Evolutionary conservation across 2,329 filamentous ascomycete species (phyloP), one percentile per base, ranked within the genome.

Genomic region (Dactylellina cionopaga): DNA sequence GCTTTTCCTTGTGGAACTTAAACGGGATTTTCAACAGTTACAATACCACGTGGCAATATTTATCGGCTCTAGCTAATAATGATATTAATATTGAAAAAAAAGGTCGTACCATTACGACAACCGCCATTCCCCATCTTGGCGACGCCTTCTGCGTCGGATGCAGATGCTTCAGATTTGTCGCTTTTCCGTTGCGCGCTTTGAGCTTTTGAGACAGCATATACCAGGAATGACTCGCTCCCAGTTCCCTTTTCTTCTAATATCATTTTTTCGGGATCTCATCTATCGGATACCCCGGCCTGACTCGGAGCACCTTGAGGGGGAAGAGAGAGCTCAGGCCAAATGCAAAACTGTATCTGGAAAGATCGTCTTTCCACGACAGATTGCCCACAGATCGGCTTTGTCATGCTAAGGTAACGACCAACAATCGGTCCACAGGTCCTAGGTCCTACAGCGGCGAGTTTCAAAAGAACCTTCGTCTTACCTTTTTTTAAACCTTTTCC

Each of bases 31-130:
- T 41, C n/a, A 31, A 31, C 49, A 62, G 47, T 44, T 60, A 41
- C 55, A 62, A 43, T 52, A 63, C 65, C 65, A 70, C 65, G 65
- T 70, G 65, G 65, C 65, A 60, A 56, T 55, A 63, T 39, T 62
- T 52, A 59, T 35, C 49, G 11, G 24, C 31, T 29, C 29, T 25
- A n/a, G n/a, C n/a, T n/a, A n/a, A n/a, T n/a, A n/a, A n/a, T n/a
- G n/a, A n/a, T n/a, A n/a, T n/a, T n/a, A 47, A 27, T 65, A 55
- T 56, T n/a, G 44, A 43, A 60, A 46, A 5, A 54, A 54, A 17
- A 6, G 43, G 35, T 62, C 22, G 43, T 10, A 27, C 46, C 46
- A 27, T 43, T n/a, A 39, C 31, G 27, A 31, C 29, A 54, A 46
- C 25, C 24, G 10, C 29, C 11, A 11, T 25, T 47, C 13, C 11